Evolutionary conservation across 495 filamentous ascomycete genomes (phyloP).

Genomic region (Xylaria intraflava): DNA sequence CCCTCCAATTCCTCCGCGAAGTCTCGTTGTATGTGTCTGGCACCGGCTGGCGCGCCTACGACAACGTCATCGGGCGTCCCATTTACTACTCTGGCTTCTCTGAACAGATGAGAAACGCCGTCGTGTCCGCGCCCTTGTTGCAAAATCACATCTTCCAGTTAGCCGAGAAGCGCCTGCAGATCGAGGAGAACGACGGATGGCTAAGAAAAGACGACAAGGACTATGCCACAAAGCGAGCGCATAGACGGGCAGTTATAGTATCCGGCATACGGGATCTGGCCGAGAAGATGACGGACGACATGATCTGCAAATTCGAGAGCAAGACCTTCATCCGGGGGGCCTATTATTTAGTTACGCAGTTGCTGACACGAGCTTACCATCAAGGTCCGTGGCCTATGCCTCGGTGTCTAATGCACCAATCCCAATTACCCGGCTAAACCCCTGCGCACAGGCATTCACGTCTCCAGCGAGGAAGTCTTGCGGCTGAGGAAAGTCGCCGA

Average conservation of each 20-base stretch:
- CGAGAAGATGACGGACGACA: conserved; percentile 77
- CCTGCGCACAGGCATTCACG: conserved; percentile 57
- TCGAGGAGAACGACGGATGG: conserved; percentile 71
- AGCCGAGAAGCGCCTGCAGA: conserved; percentile 60
- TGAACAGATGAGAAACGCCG: conserved; percentile 74
- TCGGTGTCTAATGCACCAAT: neutral
- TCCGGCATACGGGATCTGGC: conserved; percentile 61
- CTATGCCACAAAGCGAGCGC: conserved; percentile 50
- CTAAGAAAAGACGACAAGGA: conserved; percentile 50
- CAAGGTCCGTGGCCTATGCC: conserved; percentile 50
- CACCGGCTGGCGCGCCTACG: conserved; percentile 89
- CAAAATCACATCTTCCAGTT: conserved; percentile 68
- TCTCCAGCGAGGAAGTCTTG: conserved; percentile 87
- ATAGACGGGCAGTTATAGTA: conserved; percentile 54
- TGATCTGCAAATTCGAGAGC: conserved; percentile 99
- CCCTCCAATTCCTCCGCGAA: conserved; percentile 76
- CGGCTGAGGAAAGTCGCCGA: conserved; percentile 74
- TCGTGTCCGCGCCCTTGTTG: conserved; percentile 69
- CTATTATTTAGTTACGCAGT: conserved; percentile 82
- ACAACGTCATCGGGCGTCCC: conserved; percentile 80
- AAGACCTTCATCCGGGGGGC: conserved; percentile 86
- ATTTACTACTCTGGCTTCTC: conserved; percentile 90
- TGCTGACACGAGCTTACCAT: conserved; percentile 88
- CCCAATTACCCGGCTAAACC: neutral
- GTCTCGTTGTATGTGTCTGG: conserved; percentile 85